These are phyloP conservation scores for Kuraishia hungarica DNA, from an alignment of 805 yeast species.

Conservation along the genomic window DNA sequence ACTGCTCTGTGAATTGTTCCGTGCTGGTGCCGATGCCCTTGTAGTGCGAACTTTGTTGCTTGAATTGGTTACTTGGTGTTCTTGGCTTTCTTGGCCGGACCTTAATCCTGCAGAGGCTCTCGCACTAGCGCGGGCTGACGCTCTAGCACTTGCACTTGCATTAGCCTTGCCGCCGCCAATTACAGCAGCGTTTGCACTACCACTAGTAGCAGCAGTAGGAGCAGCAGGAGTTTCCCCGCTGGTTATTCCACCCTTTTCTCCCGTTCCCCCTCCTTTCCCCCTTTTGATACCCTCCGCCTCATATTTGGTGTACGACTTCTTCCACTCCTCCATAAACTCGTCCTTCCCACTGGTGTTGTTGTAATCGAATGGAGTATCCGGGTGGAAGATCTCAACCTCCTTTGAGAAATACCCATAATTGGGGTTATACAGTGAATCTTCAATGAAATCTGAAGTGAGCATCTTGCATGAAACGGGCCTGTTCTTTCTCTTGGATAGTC, in stretches of 20 bases:
- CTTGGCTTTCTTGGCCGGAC: not conserved
- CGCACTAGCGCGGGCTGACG: too few species aligned
- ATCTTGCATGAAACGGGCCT: slow-evolving; percentile 61
- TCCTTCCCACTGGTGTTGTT: slow-evolving; percentile 50
- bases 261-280: not conserved
- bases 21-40: too few species aligned
- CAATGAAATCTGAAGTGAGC: slow-evolving; percentile 75
- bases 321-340: slow-evolving; percentile 65
- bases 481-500: slow-evolving; percentile 24
- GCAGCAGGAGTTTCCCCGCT: too few species aligned
- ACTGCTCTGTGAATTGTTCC: too few species aligned
- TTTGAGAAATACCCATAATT: slow-evolving; percentile 74
- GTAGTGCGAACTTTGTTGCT: not conserved
- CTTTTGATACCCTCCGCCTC: slow-evolving; percentile 19
- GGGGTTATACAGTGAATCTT: slow-evolving; percentile 77
- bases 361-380: slow-evolving; percentile 57
- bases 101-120: too few species aligned
- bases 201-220: too few species aligned
- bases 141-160: too few species aligned
- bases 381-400: slow-evolving; percentile 71
- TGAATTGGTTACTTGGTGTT: not conserved
- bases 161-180: too few species aligned
- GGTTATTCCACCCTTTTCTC: too few species aligned
- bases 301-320: slow-evolving; percentile 47
- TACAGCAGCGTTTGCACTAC: too few species aligned